phyloP scores from a whole-genome alignment of 2,329 filamentous ascomycete genomes.

The Annulohypoxylon truncatum region DNA sequence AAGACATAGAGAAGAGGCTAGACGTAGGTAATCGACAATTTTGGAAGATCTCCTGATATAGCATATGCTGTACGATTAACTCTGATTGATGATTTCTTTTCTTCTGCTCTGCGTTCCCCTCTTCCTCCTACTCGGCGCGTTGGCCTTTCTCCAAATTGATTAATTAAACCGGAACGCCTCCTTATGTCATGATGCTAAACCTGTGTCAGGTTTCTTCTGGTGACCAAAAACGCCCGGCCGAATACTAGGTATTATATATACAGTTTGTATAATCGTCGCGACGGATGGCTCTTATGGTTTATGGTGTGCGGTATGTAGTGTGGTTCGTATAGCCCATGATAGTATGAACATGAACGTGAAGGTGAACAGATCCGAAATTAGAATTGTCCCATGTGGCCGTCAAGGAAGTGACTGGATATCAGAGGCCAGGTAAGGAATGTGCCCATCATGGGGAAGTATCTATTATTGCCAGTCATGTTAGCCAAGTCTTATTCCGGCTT shows the following conservation, averaged over 20 bases:
- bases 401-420: slow-evolving; percentile 38
- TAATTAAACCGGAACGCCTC: slow-evolving; percentile 28
- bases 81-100: slow-evolving; percentile 2
- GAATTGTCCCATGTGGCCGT: slow-evolving; percentile 45
- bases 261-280: slow-evolving; percentile 15
- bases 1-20: slow-evolving; percentile 11
- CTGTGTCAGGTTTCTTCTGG: slow-evolving; percentile 9
- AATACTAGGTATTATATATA: slow-evolving; percentile 29
- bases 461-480: slow-evolving; percentile 35
- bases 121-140: neutral
- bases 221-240: slow-evolving; percentile 22
- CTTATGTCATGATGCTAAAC: slow-evolving; percentile 24
- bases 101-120: neutral
- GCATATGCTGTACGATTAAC: slow-evolving; percentile 4
- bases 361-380: slow-evolving; percentile 15
- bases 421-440: slow-evolving; percentile 56
- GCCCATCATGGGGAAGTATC: slow-evolving; percentile 52
- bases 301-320: slow-evolving; percentile 7
- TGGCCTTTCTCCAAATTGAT: slow-evolving; percentile 17
- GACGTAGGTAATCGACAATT: slow-evolving; percentile 1
- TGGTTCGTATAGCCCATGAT: slow-evolving; percentile 1
- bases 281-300: slow-evolving; percentile 5
- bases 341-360: neutral
- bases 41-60: neutral
- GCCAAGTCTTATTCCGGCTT: neutral